phyloP scores from a whole-genome alignment of 352 stramenopile species.

The Pythium sp. region DNA sequence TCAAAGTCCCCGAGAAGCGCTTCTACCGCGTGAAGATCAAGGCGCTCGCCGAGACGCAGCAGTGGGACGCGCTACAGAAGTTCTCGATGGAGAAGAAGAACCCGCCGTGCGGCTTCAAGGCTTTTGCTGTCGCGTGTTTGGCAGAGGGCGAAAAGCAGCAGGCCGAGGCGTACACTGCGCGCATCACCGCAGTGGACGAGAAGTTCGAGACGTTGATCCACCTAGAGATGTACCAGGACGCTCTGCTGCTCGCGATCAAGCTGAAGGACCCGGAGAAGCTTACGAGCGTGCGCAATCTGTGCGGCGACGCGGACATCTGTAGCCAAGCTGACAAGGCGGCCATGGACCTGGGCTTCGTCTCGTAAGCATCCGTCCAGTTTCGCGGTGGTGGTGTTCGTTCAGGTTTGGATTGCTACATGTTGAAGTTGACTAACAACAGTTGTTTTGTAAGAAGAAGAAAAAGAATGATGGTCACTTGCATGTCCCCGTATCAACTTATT shows the following conservation, averaged over 20 bases:
- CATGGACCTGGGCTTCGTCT: constrained; percentile 80
- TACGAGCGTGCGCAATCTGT: constrained; percentile 79
- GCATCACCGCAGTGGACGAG: constrained; percentile 79
- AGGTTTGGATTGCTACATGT: constrained; percentile 5
- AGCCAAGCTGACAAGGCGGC: constrained; percentile 78
- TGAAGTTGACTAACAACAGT: not conserved
- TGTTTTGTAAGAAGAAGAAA: constrained; percentile 1
- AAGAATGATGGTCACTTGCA: not conserved
- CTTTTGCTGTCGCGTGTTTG: constrained; percentile 77
- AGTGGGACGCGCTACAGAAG: constrained; percentile 88
- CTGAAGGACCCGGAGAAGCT: constrained; percentile 86
- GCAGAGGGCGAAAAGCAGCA: constrained; percentile 75
- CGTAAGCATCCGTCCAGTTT: constrained; percentile 20
- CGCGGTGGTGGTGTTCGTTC: not conserved
- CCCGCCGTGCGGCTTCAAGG: constrained; percentile 81
- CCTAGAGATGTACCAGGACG: constrained; percentile 80
- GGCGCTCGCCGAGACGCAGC: constrained; percentile 73
- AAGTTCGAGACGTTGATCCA: constrained; percentile 89
- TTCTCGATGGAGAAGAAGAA: constrained; percentile 87
- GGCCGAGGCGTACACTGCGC: constrained; percentile 78
- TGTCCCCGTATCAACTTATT: not conserved
- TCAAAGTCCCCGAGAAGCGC: constrained; percentile 89
- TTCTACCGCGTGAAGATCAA: constrained; percentile 92
- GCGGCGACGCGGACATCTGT: constrained; percentile 68
- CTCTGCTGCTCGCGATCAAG: constrained; percentile 80